phyloP scores from a whole-genome alignment of 139 green algal genomes.

The Eudorina sp. region DNA sequence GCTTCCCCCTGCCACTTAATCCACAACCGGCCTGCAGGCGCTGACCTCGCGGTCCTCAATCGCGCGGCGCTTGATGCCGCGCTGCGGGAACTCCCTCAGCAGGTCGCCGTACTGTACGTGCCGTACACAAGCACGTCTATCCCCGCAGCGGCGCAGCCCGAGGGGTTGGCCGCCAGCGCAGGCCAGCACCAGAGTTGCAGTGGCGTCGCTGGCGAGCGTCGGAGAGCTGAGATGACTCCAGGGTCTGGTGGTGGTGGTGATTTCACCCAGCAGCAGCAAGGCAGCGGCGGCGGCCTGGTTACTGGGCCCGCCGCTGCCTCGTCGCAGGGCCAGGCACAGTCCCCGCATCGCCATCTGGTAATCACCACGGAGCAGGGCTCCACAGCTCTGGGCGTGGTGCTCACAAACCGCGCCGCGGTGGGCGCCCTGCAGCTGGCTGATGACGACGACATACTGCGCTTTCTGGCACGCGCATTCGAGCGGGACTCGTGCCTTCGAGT shows the following conservation, averaged over 20 bases:
- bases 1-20: no score
- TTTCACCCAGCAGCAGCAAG: no score
- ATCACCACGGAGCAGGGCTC: neutral
- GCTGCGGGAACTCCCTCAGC: neutral
- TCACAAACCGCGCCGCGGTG: conserved; percentile 19
- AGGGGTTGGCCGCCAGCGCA: no score
- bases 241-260: no score
- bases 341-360: no score
- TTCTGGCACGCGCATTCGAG: conserved; percentile 24
- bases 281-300: neutral
- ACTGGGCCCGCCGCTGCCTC: neutral
- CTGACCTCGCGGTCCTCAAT: neutral
- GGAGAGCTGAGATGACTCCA: no score
- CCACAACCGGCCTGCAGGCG: neutral
- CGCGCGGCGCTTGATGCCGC: neutral
- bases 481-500: conserved; percentile 25
- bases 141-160: no score
- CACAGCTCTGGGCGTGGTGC: conserved; percentile 2
- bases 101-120: conserved; percentile 18
- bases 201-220: no score
- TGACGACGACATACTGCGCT: conserved; percentile 35
- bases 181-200: no score
- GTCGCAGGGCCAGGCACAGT: no score
- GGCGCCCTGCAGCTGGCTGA: conserved; percentile 30
- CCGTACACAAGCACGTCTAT: no score